Base-by-base conservation (phyloP, 148 eudicot species). In the Fagopyrum homotropicum region DNA sequence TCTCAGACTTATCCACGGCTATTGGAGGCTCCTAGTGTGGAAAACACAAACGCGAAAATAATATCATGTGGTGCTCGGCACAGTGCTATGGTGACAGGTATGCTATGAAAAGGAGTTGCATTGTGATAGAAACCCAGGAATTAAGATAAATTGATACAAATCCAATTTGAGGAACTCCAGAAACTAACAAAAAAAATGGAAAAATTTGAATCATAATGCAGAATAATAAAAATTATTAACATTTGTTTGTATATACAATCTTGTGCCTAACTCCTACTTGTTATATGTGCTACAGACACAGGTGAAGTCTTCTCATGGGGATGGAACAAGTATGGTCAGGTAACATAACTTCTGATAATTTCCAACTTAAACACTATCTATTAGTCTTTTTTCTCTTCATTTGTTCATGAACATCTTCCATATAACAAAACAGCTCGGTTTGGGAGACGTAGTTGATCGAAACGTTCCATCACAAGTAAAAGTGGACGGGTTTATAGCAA, bases 291-390 rank as follows among this genome's bases (percentile, higher is more conserved):
- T 88, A 81, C 51, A 94, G 99, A 87, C 45, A 88, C 87, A 63
- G 96, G 91, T 1, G 87, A 90, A 81, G 86, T 86, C 44, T 95
- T 90, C 82, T 85, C 94, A 82, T 95, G 99, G 99, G 99, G 99
- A n/a, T 95, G 99, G 99, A 95, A 95, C 90, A 95, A 95, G 80
- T 95, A 95, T 82, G 99, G 99, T 30, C 99, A 95, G 98, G 98
- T 94, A 70, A n/a, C 46, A 72, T 2, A 7, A 35, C 40, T 63
- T 22, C 6, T 22, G 69, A 4, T 19, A 26, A 63, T 22, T 12
- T 63, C 69, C 69, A 63, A 19, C 11, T 49, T 10, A 22, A 44
- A 26, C 49, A 54, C 40, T 35, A 35, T 35, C 40, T 35, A 35
- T 35, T 35, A 35, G 40, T 17, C 7, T 5, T 9, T 35, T 14